Conservation (phyloP, 768 basidiomycete genomes). For the Leccinum incarnatum region DNA sequence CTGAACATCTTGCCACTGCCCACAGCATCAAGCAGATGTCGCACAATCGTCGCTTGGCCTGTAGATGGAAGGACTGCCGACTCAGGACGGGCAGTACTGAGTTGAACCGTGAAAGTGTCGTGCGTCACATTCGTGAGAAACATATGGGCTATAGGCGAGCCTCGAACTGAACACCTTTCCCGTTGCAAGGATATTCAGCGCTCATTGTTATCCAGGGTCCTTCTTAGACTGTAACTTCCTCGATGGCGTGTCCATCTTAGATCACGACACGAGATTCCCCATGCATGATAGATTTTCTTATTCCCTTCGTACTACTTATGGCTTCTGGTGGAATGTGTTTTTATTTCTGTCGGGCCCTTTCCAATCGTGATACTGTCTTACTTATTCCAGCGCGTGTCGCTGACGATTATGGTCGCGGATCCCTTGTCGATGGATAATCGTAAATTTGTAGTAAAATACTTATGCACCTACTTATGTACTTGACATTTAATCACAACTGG, state of each 20-base stretch:
- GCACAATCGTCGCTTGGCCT: rapidly evolving
- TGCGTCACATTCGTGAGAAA: conserved; percentile 13
- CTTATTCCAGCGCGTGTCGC: neutral
- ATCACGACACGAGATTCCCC: no score
- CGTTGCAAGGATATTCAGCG: neutral
- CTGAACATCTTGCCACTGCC: conserved; percentile 7
- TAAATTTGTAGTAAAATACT: neutral
- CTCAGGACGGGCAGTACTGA: neutral
- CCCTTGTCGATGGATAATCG: neutral
- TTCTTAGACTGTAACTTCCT: no score
- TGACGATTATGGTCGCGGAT: neutral
- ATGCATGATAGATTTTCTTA: neutral
- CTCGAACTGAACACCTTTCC: no score
- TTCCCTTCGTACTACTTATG: neutral
- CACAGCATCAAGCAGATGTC: conserved; percentile 2
- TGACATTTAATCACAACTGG: neutral
- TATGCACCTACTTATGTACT: neutral
- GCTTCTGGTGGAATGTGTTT: neutral
- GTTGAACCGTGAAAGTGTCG: conserved; percentile 19
- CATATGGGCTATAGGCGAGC: conserved; percentile 14
- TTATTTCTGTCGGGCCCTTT: neutral
- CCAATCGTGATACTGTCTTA: neutral
- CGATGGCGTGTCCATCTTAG: neutral
- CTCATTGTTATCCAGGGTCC: neutral
- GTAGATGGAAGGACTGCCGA: conserved; percentile 13